A percentile compares a stretch with the other conserved stretches of the same genome.
Evolutionary conservation across 495 filamentous ascomycete species (phyloP).

Genomic region (Lasiosphaeria hispida): DNA sequence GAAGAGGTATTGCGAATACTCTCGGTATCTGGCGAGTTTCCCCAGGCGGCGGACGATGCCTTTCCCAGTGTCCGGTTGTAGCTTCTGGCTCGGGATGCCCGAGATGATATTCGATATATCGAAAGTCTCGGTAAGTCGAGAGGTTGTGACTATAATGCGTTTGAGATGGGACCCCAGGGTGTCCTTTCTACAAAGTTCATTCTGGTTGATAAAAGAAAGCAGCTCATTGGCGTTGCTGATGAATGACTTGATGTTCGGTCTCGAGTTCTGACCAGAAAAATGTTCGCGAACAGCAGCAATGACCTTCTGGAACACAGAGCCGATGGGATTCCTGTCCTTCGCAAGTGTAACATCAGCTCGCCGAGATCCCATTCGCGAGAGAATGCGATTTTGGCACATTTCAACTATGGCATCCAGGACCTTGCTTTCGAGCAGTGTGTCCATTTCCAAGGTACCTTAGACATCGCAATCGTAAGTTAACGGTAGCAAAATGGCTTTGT

Average conservation of each 20-base stretch:
- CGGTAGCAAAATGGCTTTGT: not conserved
- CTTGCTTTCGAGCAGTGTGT: constrained; percentile 18
- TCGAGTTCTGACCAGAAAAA: not conserved
- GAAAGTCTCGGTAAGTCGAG: not conserved
- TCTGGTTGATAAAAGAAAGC: not conserved
- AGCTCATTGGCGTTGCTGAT: not conserved
- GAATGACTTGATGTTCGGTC: not conserved
- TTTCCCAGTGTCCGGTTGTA: constrained; percentile 12
- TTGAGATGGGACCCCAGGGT: constrained; percentile 6
- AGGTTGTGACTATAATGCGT: constrained; percentile 4
- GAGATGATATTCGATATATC: constrained; percentile 16
- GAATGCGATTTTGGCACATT: constrained; percentile 37
- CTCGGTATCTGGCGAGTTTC: constrained; percentile 39
- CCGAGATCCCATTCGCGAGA: constrained; percentile 23
- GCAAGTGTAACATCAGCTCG: not conserved
- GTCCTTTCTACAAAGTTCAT: not conserved
- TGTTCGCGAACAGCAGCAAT: constrained; percentile 1
- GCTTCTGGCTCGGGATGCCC: not conserved
- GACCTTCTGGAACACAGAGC: not conserved
- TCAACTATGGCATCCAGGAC: constrained; percentile 34
- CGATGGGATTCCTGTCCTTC: not conserved
- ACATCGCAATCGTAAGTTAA: not conserved
- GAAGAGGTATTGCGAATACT: constrained; percentile 31
- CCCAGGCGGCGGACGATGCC: constrained; percentile 29
- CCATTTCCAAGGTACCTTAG: not conserved